Evolutionary conservation across 176 grass and related monocot species (phyloP).

Genomic region (Pharus latifolius): DNA sequence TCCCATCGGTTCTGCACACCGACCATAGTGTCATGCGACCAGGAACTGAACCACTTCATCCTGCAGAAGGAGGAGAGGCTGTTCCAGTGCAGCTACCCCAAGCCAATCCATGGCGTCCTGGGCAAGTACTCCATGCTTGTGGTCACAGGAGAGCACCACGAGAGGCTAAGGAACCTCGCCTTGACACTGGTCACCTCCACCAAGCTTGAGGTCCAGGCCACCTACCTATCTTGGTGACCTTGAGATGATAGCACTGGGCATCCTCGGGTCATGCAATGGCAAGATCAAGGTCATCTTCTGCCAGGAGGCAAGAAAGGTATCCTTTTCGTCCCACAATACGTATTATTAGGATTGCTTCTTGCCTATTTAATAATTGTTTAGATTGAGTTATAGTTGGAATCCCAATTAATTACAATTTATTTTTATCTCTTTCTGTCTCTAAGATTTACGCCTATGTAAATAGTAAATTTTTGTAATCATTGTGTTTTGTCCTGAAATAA

Average conservation of each 20-base stretch:
- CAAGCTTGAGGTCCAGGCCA: background rate
- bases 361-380: no score
- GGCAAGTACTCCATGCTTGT: slow-evolving; percentile 15
- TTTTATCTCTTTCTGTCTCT: no score
- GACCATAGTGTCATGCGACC: slow-evolving; percentile 35
- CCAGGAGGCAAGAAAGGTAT: slow-evolving; percentile 20
- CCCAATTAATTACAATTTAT: no score
- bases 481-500: no score
- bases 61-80: slow-evolving; percentile 36
- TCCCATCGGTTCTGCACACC: slow-evolving; percentile 27
- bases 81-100: slow-evolving; percentile 29
- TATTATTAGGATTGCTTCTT: no score
- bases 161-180: background rate
- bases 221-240: background rate
- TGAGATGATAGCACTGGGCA: slow-evolving; percentile 3
- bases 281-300: background rate
- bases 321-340: no score
- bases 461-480: no score
- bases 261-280: slow-evolving; percentile 9
- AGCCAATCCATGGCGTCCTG: slow-evolving; percentile 18
- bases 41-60: slow-evolving; percentile 21
- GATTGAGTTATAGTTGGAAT: no score
- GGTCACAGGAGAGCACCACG: slow-evolving; percentile 23
- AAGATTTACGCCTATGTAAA: no score
- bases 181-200: slow-evolving; percentile 5